phyloP scores from a whole-genome alignment of 2,329 filamentous ascomycete species.

The Ophiostoma sp. region DNA sequence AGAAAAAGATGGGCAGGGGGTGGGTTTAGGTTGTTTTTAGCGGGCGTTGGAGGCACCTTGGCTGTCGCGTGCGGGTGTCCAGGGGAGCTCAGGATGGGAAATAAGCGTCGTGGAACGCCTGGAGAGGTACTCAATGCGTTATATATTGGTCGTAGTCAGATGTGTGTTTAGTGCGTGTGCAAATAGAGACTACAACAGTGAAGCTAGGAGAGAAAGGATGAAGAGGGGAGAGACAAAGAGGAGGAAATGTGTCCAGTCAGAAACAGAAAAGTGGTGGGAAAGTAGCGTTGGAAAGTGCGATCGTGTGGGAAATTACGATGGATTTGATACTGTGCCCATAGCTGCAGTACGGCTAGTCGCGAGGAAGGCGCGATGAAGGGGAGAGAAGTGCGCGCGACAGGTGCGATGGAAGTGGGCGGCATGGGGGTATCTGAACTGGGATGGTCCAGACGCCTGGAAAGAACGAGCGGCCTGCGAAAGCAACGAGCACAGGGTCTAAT shows the following conservation, averaged over 20 bases:
- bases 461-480: not conserved
- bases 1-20: not conserved
- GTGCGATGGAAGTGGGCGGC: constrained; percentile 1
- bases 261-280: not conserved
- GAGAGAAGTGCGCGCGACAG: not conserved
- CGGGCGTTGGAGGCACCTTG: not conserved
- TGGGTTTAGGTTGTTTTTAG: constrained; percentile 9
- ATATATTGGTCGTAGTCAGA: not conserved
- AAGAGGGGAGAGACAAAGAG: not conserved
- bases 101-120: not conserved
- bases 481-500: not conserved
- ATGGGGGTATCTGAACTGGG: constrained; percentile 5
- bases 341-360: not conserved
- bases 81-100: not conserved
- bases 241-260: not conserved
- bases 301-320: not conserved
- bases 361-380: not conserved
- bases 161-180: not conserved
- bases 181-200: not conserved
- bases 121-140: not conserved
- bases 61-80: not conserved
- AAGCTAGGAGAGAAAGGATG: not conserved
- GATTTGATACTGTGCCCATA: not conserved
- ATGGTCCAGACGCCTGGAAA: not conserved
- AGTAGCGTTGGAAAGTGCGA: not conserved